Evolutionary conservation across 2,329 filamentous ascomycete genomes (phyloP).

Genomic region (Calonectria pteridis): DNA sequence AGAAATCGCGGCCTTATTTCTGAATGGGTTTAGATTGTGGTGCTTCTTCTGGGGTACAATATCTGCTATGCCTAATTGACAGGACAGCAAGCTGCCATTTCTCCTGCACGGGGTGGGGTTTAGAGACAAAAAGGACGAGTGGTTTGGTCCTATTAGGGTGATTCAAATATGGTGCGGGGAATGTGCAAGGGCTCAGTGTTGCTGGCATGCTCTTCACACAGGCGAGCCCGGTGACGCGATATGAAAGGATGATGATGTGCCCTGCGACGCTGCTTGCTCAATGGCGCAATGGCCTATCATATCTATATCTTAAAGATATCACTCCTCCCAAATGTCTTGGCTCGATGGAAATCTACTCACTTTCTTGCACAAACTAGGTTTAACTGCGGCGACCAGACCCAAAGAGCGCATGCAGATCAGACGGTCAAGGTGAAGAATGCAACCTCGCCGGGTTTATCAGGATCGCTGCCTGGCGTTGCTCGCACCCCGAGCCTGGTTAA

Average conservation of each 20-base stretch:
- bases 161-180: not conserved
- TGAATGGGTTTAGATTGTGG: not conserved
- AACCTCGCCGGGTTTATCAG: not conserved
- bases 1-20: not conserved
- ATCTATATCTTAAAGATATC: not conserved
- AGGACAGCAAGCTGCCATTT: not conserved
- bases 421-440: slow-evolving; percentile 9
- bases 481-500: not conserved
- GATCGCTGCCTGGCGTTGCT: not conserved
- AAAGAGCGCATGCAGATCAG: not conserved
- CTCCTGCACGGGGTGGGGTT: not conserved
- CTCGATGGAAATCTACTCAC: slow-evolving; percentile 6
- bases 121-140: not conserved
- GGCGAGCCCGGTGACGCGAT: slow-evolving; percentile 16
- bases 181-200: not conserved
- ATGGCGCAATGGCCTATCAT: slow-evolving; percentile 23
- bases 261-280: not conserved
- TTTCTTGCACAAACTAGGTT: not conserved
- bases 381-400: not conserved
- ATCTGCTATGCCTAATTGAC: not conserved
- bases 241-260: slow-evolving; percentile 22
- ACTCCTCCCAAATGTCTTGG: slow-evolving; percentile 3
- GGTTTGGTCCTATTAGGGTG: not conserved
- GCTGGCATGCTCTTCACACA: not conserved
- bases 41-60: not conserved